Evolutionary conservation across 139 green algal genomes (phyloP), one percentile per base, ranked within the genome.

Genomic region (Picochlorum sp.): DNA sequence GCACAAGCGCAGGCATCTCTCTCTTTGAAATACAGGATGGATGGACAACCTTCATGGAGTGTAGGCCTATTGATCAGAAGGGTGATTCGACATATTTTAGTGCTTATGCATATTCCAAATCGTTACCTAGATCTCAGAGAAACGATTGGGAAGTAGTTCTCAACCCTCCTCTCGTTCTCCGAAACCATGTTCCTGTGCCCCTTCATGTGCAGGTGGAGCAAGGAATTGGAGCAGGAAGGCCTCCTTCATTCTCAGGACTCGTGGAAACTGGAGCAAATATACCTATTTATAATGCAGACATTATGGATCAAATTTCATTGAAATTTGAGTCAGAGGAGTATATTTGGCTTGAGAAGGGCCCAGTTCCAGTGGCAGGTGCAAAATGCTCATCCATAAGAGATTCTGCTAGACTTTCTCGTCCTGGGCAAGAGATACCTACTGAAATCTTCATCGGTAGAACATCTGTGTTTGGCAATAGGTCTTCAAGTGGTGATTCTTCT

Each of bases 101-200:
- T 54, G 47, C 47, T 9, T 26, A 21, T 13, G 6, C 47, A 54
- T 20, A 3, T 54, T 20, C n/a, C 0, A 21, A 21, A 10, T 9
- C 16, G 5, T 20, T 54, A 7, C 47, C 15, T 2, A 21, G 18
- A 54, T 26, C 18, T 24, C 8, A 20, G 1, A 21, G 7, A 5
- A 54, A 54, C 18, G 47, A 54, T 21, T 95, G 87, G 89, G 66
- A 71, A 6, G 57, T 96, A 4, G 68, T 78, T 13, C 75, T 81
- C 23, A 67, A 68, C 0, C 76, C 90, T 4, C 87, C 90, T 3
- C 69, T 96, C 45, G 61, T 76, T 3, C 58, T 96, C 2, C 70
- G 79, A 45, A 95, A 95, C 72, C 71, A 80, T 63, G 77, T 96
- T 54, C 90, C 90, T 18, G 67, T 92, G 10, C 11, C 55, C 0